A percentile compares a stretch with the other conserved stretches of the same genome.
Conservation (phyloP, 75 land plant genomes). For the Larix kaempferi region DNA sequence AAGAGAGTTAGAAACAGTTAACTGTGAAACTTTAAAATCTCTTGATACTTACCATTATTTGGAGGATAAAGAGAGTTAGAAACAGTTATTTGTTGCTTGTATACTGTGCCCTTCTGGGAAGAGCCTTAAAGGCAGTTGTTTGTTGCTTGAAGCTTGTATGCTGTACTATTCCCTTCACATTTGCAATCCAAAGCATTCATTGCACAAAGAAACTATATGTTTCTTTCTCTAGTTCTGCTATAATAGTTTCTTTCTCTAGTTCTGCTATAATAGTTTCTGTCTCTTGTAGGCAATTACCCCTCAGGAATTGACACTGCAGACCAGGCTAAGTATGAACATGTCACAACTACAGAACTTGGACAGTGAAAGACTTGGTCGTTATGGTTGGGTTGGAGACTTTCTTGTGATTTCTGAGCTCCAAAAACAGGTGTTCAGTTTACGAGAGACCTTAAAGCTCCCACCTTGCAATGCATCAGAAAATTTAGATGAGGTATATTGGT, state of each 20-base stretch:
- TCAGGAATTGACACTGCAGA: conserved; percentile 14
- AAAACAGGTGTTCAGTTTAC: conserved; percentile 4
- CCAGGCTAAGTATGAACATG: conserved; percentile 20
- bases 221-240: not conserved
- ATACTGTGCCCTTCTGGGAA: not conserved
- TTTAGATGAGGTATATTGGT: conserved; percentile 30
- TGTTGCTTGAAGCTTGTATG: not conserved
- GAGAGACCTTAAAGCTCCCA: conserved; percentile 32
- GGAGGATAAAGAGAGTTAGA: not conserved
- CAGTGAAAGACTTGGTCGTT: conserved; percentile 18
- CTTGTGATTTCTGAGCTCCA: conserved; percentile 18
- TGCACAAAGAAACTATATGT: not conserved
- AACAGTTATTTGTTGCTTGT: not conserved
- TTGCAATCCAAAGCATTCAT: not conserved
- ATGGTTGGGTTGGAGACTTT: conserved; percentile 31
- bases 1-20: too few species aligned
- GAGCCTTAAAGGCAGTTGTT: not conserved
- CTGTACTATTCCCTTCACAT: not conserved
- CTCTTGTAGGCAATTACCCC: conserved; percentile 20
- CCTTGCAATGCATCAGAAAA: conserved; percentile 26
- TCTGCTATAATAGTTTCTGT: not conserved
- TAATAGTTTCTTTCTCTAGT: not conserved
- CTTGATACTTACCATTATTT: not conserved
- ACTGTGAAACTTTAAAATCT: not conserved
- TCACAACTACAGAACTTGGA: conserved; percentile 18